phyloP scores from a whole-genome alignment of 805 yeast species.

The Aciculoconidium aculeatum region DNA sequence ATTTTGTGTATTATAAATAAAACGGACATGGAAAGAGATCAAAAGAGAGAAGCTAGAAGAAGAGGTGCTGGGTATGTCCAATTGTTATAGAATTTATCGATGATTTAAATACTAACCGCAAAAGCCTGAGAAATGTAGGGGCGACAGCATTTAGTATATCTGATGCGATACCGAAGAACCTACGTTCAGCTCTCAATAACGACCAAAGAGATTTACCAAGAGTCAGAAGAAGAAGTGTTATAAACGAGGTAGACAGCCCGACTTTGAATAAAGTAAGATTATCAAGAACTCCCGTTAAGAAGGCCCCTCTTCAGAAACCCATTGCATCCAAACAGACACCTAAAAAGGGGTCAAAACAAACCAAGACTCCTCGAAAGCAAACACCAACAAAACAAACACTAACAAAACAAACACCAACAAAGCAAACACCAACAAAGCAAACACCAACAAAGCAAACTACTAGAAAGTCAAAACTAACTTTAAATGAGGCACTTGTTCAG shows the following conservation, averaged over 20 bases:
- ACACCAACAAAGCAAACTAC: conserved; percentile 1
- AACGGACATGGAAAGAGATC: conserved; percentile 10
- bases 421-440: too few relatives aligned
- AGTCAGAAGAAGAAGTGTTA: conserved; percentile 8
- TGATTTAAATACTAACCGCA: conserved; percentile 13
- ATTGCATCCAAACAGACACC: conserved; percentile 1
- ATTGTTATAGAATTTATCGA: background rate
- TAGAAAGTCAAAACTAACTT: too few relatives aligned
- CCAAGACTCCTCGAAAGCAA: background rate
- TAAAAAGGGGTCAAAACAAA: conserved; percentile 2
- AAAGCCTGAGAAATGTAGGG: conserved; percentile 14
- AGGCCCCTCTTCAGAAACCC: conserved; percentile 1
- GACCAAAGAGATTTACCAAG: conserved; percentile 17
- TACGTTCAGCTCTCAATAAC: conserved; percentile 22
- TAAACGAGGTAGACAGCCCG: background rate
- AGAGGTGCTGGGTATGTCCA: conserved; percentile 40
- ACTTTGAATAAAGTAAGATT: too few relatives aligned
- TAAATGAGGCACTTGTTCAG: too few relatives aligned
- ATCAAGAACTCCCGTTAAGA: too few relatives aligned
- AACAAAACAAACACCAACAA: too few relatives aligned
- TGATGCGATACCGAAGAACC: conserved; percentile 9
- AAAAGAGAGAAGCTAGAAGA: conserved; percentile 26
- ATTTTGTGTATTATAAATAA: background rate
- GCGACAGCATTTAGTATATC: conserved; percentile 13
- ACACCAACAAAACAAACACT: too few relatives aligned